These are phyloP conservation scores for Plasmopara viticola DNA, from an alignment of 352 stramenopile species.

Conservation along the genomic window DNA sequence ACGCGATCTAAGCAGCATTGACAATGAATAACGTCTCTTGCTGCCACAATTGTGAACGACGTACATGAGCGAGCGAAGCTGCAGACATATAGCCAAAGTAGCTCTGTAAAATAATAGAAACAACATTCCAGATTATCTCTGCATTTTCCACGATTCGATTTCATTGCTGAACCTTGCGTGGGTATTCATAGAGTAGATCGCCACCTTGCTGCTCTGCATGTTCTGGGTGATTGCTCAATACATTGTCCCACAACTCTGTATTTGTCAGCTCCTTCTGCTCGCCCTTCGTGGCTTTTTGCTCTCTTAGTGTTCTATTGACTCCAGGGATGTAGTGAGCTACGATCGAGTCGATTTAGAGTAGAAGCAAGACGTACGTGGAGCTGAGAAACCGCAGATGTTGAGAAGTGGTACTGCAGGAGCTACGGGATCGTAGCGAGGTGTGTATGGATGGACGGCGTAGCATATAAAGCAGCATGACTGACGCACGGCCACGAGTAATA, in stretches of 20 bases:
- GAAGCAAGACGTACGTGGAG: conserved; percentile 25
- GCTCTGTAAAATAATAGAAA: conserved; percentile 25
- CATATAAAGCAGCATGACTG: conserved; percentile 21
- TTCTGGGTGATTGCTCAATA: conserved; percentile 51
- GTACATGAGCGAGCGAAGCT: conserved; percentile 69
- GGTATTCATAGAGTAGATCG: conserved; percentile 80
- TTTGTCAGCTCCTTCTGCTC: conserved; percentile 53
- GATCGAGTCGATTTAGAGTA: background rate
- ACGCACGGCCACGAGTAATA: conserved; percentile 1
- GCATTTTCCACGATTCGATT: background rate
- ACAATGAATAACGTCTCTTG: conserved; percentile 1
- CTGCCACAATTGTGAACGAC: background rate
- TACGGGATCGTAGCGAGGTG: conserved; percentile 8
- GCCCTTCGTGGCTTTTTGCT: conserved; percentile 20
- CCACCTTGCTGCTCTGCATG: conserved; percentile 42
- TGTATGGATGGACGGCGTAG: conserved; percentile 23
- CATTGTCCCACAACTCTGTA: conserved; percentile 65
- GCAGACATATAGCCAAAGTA: conserved; percentile 81
- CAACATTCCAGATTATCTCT: background rate
- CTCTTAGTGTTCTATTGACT: conserved; percentile 14
- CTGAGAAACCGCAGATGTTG: conserved; percentile 28
- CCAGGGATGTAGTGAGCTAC: conserved; percentile 1
- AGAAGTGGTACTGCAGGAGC: conserved; percentile 5
- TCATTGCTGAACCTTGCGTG: conserved; percentile 49
- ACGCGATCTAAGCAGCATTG: conserved; percentile 53